Conservation (phyloP, 768 basidiomycete genomes). For the Tephrocybe sp. region DNA sequence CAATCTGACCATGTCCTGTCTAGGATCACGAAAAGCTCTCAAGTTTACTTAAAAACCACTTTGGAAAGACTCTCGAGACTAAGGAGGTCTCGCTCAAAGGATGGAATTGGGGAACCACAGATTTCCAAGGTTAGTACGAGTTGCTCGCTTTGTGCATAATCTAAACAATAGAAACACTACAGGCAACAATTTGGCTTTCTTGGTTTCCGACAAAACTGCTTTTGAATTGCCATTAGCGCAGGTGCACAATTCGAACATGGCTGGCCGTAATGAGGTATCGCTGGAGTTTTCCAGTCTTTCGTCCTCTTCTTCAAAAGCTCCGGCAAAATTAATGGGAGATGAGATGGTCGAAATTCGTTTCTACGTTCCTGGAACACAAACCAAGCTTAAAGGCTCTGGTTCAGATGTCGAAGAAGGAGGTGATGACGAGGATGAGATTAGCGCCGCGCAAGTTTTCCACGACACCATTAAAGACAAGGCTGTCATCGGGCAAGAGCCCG, state of each 20-base stretch:
- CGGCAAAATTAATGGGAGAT: constrained; percentile 51
- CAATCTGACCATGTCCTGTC: neutral
- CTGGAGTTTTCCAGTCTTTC: constrained; percentile 79
- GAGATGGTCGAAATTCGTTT: constrained; percentile 97
- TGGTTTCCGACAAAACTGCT: constrained; percentile 80
- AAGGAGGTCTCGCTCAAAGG: constrained; percentile 89
- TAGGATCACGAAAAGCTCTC: constrained; percentile 92
- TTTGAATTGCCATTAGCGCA: constrained; percentile 86
- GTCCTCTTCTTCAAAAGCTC: constrained; percentile 33
- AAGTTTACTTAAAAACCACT: constrained; percentile 80
- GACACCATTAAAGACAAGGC: constrained; percentile 96
- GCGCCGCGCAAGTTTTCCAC: constrained; percentile 95
- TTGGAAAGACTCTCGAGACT: constrained; percentile 78
- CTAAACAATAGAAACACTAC: neutral
- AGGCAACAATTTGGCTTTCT: constrained; percentile 92
- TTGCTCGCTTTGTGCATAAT: neutral
- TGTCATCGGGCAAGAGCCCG: constrained; percentile 87
- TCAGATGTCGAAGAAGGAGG: constrained; percentile 76
- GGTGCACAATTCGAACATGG: constrained; percentile 97
- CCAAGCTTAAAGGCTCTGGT: constrained; percentile 50
- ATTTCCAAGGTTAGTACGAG: constrained; percentile 74
- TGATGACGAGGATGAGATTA: constrained; percentile 75
- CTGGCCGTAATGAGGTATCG: constrained; percentile 96
- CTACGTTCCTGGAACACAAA: constrained; percentile 83
- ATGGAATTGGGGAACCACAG: constrained; percentile 98